A percentile compares a stretch with the other conserved stretches of the same genome.
Conservation (phyloP, 306 rosid species). For the Prosopis cineraria region DNA sequence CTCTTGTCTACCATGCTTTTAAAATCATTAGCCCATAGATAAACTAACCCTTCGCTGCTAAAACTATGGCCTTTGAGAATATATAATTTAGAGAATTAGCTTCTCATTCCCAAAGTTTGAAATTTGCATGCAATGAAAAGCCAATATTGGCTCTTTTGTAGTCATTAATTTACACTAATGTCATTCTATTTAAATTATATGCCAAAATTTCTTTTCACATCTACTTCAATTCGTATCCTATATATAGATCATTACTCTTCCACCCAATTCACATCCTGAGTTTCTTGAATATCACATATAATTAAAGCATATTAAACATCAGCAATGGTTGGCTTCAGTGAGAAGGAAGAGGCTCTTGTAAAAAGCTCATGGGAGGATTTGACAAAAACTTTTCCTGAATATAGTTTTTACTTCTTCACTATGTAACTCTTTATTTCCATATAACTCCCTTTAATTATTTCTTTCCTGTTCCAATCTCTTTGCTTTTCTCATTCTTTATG, state of each 20-base stretch:
- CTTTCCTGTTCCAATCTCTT: background rate
- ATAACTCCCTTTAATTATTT: background rate
- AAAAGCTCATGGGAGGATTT: background rate
- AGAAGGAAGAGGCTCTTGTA: background rate
- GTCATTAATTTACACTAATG: background rate
- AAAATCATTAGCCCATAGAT: background rate
- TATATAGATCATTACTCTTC: background rate
- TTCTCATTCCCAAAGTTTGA: background rate
- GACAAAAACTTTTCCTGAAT: background rate
- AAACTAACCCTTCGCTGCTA: too few species aligned
- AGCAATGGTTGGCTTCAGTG: background rate
- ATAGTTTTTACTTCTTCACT: background rate
- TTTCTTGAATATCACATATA: background rate
- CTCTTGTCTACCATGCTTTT: background rate
- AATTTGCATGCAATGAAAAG: background rate
- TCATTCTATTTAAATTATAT: background rate
- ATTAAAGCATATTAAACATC: background rate
- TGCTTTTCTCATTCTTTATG: background rate
- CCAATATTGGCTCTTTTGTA: background rate
- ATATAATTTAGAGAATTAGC: too few species aligned
- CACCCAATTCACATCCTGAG: background rate
- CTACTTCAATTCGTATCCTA: background rate
- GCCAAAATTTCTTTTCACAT: background rate
- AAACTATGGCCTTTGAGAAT: too few species aligned
- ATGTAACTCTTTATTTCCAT: background rate